Conservation (phyloP, 352 stramenopile species). For the Pythium dissotocum region DNA sequence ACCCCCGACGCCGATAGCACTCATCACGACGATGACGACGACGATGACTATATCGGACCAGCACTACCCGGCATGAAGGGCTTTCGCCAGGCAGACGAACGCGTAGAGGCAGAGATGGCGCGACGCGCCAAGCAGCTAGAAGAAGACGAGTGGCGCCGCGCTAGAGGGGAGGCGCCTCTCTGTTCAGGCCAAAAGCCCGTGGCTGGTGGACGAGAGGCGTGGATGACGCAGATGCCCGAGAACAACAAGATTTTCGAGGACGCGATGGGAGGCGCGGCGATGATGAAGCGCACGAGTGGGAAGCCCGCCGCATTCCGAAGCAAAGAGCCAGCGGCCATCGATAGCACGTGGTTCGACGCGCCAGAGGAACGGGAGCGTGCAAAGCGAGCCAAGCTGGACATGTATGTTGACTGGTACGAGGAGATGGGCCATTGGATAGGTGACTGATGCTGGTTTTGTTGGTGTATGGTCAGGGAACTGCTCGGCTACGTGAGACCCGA, state of each 20-base stretch:
- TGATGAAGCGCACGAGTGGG: slow-evolving; percentile 42
- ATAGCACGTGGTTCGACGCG: slow-evolving; percentile 81
- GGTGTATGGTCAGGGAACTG: slow-evolving; percentile 48
- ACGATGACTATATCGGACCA: slow-evolving; percentile 60
- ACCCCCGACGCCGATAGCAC: not conserved
- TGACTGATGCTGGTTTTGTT: not conserved
- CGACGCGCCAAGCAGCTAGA: slow-evolving; percentile 53
- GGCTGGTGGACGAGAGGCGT: slow-evolving; percentile 50
- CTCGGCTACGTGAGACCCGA: slow-evolving; percentile 79
- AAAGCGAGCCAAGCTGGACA: slow-evolving; percentile 78
- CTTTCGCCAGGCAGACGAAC: slow-evolving; percentile 68
- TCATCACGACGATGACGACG: slow-evolving; percentile 38
- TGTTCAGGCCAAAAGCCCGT: not conserved
- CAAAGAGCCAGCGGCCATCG: slow-evolving; percentile 71
- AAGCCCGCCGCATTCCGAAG: slow-evolving; percentile 67
- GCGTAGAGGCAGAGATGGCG: slow-evolving; percentile 73
- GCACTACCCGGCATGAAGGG: slow-evolving; percentile 78
- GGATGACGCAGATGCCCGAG: slow-evolving; percentile 87
- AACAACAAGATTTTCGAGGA: slow-evolving; percentile 70
- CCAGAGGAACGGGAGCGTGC: slow-evolving; percentile 81
- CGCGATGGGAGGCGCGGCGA: slow-evolving; percentile 48
- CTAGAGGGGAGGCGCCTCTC: slow-evolving; percentile 22
- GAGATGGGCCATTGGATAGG: not conserved
- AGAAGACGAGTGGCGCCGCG: slow-evolving; percentile 66
- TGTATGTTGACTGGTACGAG: slow-evolving; percentile 37